phyloP scores from a whole-genome alignment of 345 rosid genomes.

The Bruguiera parviflora region DNA sequence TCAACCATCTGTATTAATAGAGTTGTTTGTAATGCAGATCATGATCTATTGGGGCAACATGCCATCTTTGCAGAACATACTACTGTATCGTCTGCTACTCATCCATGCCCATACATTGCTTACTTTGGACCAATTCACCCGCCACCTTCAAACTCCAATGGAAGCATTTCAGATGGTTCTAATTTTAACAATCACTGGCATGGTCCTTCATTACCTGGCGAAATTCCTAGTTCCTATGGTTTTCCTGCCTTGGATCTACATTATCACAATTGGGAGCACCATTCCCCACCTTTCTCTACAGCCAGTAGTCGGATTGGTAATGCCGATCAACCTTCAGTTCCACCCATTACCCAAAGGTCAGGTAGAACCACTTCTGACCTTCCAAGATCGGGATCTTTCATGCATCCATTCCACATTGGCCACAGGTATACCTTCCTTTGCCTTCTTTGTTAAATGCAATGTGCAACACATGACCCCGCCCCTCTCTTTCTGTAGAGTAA shows the following conservation, averaged over 20 bases:
- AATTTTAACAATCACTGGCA: slow-evolving; percentile 67
- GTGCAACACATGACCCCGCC: neutral
- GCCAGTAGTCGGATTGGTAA: slow-evolving; percentile 48
- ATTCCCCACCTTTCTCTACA: slow-evolving; percentile 61
- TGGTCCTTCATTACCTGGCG: slow-evolving; percentile 68
- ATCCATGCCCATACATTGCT: slow-evolving; percentile 89
- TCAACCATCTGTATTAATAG: slow-evolving; percentile 17
- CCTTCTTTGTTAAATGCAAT: neutral
- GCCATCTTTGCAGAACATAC: slow-evolving; percentile 70
- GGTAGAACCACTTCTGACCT: slow-evolving; percentile 55
- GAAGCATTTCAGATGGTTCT: slow-evolving; percentile 65
- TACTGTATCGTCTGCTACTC: slow-evolving; percentile 63
- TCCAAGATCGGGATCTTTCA: slow-evolving; percentile 68
- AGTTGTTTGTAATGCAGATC: slow-evolving; percentile 55
- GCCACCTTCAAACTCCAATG: slow-evolving; percentile 63
- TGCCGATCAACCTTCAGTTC: slow-evolving; percentile 59
- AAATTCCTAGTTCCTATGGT: slow-evolving; percentile 64
- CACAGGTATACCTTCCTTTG: slow-evolving; percentile 53
- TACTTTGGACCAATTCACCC: slow-evolving; percentile 86
- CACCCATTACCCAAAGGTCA: slow-evolving; percentile 54
- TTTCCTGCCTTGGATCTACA: slow-evolving; percentile 74
- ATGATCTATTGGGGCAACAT: slow-evolving; percentile 62
- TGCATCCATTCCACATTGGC: slow-evolving; percentile 72
- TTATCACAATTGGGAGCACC: slow-evolving; percentile 71
- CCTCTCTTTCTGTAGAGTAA: neutral